These are phyloP conservation scores for Lecanoromycetidae sp. DNA, from an alignment of 2,329 filamentous ascomycete genomes.

Conservation along the genomic window DNA sequence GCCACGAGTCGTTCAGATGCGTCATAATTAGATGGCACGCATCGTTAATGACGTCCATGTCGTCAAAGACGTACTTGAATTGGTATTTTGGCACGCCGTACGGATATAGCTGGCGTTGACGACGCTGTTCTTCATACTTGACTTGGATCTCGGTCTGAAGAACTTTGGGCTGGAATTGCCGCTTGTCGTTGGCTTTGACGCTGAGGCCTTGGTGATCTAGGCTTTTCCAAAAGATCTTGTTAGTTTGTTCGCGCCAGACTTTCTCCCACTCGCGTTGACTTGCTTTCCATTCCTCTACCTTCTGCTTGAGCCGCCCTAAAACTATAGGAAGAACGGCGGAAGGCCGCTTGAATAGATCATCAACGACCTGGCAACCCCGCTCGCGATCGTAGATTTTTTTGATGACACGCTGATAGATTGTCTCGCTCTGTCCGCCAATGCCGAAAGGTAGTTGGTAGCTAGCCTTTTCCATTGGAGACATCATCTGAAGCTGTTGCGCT, in stretches of 20 bases:
- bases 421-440: constrained; percentile 83
- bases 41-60: constrained; percentile 52
- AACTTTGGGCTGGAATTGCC: constrained; percentile 78
- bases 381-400: constrained; percentile 94
- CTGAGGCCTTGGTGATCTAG: constrained; percentile 93
- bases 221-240: constrained; percentile 89
- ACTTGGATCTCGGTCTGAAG: constrained; percentile 83
- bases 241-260: constrained; percentile 92
- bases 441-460: constrained; percentile 69
- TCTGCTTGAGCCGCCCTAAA: constrained; percentile 80
- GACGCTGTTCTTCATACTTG: constrained; percentile 81
- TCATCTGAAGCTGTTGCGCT: constrained; percentile 74
- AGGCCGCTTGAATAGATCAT: constrained; percentile 72
- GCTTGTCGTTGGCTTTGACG: constrained; percentile 80
- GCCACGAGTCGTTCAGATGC: constrained; percentile 36
- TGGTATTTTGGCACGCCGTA: constrained; percentile 56
- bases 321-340: constrained; percentile 82
- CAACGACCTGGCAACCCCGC: constrained; percentile 70
- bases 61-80: constrained; percentile 61
- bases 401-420: constrained; percentile 91
- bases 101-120: constrained; percentile 47
- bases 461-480: constrained; percentile 59
- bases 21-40: constrained; percentile 37
- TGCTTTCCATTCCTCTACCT: constrained; percentile 95
- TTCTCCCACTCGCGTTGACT: constrained; percentile 98